Evolutionary conservation across 1,139 yeast species (phyloP), one percentile per base, ranked within the genome.

Genomic region (Yamadazyma aaseri): DNA sequence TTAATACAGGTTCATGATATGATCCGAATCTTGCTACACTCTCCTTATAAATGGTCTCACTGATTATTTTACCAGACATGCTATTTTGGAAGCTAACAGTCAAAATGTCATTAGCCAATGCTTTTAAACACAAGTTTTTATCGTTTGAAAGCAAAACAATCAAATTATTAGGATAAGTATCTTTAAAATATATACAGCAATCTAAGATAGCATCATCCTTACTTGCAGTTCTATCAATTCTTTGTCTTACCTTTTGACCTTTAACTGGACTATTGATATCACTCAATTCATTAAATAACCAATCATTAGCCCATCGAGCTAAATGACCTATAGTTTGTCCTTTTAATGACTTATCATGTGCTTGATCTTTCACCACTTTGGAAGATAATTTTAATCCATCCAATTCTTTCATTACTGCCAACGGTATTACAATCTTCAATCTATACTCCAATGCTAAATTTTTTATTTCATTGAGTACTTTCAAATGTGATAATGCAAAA

Each of bases 171-270:
- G 69, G 53, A 54, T 56, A 40, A 35, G 54, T 53, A 15, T 66
- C 56, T 41, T 73, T 69, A 40, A 81, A 79, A 51, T 72, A 89
- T 18, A 83, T 50, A 48, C 95, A 84, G 53, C 96, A 87, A 56
- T 90, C 97, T 23, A 89, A 58, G 41, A 90, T 89, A 0, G 95
- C 73, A 49, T 89, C 95, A 54, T 90, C 97, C 37, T 85, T 82
- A 0, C 41, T 42, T 1, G 79, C 55, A 5, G 52, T 33, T 25
- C 40, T 33, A 62, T 77, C 47, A 8, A 80, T 38, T 25, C 65
- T 59, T 50, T 89, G 86, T 17, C 64, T 60, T 23, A 73, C 36
- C 44, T 71, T 76, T 53, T 90, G 97, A 0, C 89, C 95, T 29
- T 71, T 58, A 0, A 89, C 76, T 1, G 71, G 62, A 0, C 73